Evolutionary conservation across 257 asterid species (phyloP).

Genomic region (Gardenia jasminoides): DNA sequence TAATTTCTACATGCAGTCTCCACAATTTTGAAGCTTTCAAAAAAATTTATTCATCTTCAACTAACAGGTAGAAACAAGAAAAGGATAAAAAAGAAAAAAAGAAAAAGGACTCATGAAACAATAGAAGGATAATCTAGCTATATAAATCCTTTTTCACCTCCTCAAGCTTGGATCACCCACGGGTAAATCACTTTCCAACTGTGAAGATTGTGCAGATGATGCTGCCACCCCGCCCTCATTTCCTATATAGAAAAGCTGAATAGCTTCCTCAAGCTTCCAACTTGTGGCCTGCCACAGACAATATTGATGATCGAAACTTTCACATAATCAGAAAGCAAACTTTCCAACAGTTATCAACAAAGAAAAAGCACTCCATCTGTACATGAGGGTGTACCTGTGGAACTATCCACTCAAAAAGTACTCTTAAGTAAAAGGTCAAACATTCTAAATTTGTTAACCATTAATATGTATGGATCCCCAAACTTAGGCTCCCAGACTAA

Average conservation of each 20-base stretch:
- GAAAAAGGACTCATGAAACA: neutral
- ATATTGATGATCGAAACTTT: slow-evolving; percentile 17
- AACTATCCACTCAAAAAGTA: neutral
- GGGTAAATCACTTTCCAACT: slow-evolving; percentile 42
- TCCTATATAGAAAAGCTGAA: slow-evolving; percentile 88
- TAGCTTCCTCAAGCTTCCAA: slow-evolving; percentile 98
- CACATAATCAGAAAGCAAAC: neutral
- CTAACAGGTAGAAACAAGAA: slow-evolving; percentile 12
- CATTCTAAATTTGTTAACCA: neutral
- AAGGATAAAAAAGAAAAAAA: neutral
- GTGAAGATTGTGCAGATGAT: slow-evolving; percentile 39
- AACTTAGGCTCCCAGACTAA: neutral
- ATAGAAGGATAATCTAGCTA: neutral
- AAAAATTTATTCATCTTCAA: neutral
- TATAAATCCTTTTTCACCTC: slow-evolving; percentile 27
- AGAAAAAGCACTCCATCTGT: neutral
- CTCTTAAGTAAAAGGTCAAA: neutral
- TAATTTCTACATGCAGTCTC: neutral
- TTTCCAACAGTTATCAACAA: neutral
- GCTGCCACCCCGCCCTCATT: slow-evolving; percentile 59
- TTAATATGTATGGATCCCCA: neutral
- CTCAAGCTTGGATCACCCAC: slow-evolving; percentile 49
- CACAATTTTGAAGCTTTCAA: neutral
- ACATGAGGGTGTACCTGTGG: neutral
- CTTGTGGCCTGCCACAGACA: slow-evolving; percentile 70